These are phyloP conservation scores for Thalassiosira allenii DNA, from an alignment of 352 stramenopile species.

Conservation along the genomic window DNA sequence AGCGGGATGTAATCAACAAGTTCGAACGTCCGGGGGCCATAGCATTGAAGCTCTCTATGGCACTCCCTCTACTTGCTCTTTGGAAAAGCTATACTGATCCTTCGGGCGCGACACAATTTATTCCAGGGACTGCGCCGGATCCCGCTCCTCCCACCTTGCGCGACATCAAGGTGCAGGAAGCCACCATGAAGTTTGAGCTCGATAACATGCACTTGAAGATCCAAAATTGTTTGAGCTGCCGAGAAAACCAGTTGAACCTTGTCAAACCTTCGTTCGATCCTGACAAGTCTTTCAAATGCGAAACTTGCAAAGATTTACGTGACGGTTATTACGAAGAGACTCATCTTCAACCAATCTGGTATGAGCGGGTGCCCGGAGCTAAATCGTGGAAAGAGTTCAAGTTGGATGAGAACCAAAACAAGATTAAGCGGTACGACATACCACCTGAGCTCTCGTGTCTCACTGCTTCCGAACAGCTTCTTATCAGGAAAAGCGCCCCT, in stretches of 20 bases:
- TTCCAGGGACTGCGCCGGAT: background rate
- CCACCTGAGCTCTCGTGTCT: background rate
- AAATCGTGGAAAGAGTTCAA: background rate
- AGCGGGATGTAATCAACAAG: no score
- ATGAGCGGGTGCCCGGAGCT: background rate
- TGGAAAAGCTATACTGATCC: no score
- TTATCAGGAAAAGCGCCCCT: background rate
- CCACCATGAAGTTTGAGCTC: background rate
- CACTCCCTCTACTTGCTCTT: no score
- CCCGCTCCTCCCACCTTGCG: background rate
- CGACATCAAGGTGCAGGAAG: background rate
- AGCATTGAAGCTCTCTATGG: no score
- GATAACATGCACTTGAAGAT: background rate
- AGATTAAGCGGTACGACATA: constrained; percentile 1
- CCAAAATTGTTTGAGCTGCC: background rate
- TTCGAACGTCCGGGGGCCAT: no score
- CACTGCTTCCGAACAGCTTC: background rate
- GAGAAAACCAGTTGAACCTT: background rate
- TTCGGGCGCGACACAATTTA: no score
- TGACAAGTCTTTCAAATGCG: background rate
- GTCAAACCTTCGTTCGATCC: background rate
- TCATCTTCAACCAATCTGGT: constrained; percentile 8
- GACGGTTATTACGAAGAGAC: background rate
- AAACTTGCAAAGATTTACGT: background rate
- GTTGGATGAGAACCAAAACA: background rate